Conservation (phyloP, 352 stramenopile genomes). For the Saprolegnia diclina region DNA sequence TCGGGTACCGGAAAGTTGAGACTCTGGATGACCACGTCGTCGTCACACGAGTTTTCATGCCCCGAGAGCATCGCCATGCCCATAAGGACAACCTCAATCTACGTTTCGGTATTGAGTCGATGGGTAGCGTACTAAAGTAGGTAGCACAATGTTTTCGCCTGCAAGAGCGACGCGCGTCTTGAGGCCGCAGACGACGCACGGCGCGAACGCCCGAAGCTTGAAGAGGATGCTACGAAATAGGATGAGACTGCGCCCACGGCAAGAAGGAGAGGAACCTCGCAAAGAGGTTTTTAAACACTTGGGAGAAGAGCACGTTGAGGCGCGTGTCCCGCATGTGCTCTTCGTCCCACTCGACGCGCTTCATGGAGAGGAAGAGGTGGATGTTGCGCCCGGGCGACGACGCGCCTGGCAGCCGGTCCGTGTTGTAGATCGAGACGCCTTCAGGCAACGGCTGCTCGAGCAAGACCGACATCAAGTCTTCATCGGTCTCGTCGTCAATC, state of each 20-base stretch:
- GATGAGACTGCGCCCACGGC: not conserved
- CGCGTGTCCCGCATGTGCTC: slow-evolving; percentile 80
- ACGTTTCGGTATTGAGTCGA: not conserved
- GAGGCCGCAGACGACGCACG: slow-evolving; percentile 75
- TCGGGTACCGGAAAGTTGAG: slow-evolving; percentile 38
- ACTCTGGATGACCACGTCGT: slow-evolving; percentile 37
- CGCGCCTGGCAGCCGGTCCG: slow-evolving; percentile 66
- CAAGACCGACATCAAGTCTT: slow-evolving; percentile 88
- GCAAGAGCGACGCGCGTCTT: slow-evolving; percentile 68
- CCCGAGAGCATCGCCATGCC: slow-evolving; percentile 71
- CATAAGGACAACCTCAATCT: slow-evolving; percentile 82
- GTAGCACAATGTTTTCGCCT: slow-evolving; percentile 78
- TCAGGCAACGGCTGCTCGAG: slow-evolving; percentile 82
- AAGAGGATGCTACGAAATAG: slow-evolving; percentile 48
- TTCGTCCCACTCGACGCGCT: slow-evolving; percentile 83
- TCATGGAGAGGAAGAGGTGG: slow-evolving; percentile 83
- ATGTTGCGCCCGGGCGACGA: slow-evolving; percentile 68
- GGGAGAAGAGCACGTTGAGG: slow-evolving; percentile 73
- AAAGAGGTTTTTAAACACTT: slow-evolving; percentile 83
- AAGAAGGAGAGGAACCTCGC: slow-evolving; percentile 42
- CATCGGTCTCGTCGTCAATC: slow-evolving; percentile 90
- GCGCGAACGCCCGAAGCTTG: slow-evolving; percentile 63
- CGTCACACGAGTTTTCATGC: slow-evolving; percentile 44
- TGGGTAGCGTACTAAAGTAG: not conserved
- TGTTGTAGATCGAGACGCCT: slow-evolving; percentile 84